Evolutionary conservation across 768 basidiomycete species (phyloP), one percentile per base, ranked within the genome.

Genomic region (Collybia mongolica): DNA sequence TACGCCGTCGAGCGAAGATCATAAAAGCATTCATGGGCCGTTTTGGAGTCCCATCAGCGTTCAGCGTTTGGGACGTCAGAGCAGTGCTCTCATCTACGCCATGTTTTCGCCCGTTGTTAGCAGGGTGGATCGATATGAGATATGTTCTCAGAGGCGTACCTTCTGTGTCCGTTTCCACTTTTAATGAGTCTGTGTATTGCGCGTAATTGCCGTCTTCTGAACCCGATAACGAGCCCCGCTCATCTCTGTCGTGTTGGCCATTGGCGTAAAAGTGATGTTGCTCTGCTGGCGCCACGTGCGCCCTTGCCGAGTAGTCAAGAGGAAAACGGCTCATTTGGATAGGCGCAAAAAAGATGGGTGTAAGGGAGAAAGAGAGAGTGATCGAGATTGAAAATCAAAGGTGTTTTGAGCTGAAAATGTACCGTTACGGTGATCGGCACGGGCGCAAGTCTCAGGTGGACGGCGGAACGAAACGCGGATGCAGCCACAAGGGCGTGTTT

Each of bases 11-110:
- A 53, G 91, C 90, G 60, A 92, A 93, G 52, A 93, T 93, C 90
- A 93, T 93, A 73, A 93, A 93, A 18, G 90, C 90, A 65, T 93
- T 93, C 90, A 93, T 93, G 28, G 90, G 90, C 11, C 90, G 83
- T 64, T 92, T 92, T 20, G 90, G 90, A 41, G 90, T 92, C 22
- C 90, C 90, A 58, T 93, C 90, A 1, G 88, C 76, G 64, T 93
- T 93, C 50, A 93, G 77, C 12, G 88, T 84, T 67, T 93, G 90
- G 3, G 81, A 81, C 17, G 84, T 92, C 63, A 91, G 67, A 2
- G 84, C 70, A 32, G 61, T 50, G 47, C 69, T 67, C 48, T 70
- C 61, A 48, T 72, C 71, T 56, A 36, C 35, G 26, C 35, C 23
- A 36, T 18, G 22, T 51, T 35, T 52, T 32, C 32, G 11, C 3